Evolutionary conservation across 306 rosid species (phyloP), one percentile per base, ranked within the genome.

Genomic region (Oemleria cerasiformis): DNA sequence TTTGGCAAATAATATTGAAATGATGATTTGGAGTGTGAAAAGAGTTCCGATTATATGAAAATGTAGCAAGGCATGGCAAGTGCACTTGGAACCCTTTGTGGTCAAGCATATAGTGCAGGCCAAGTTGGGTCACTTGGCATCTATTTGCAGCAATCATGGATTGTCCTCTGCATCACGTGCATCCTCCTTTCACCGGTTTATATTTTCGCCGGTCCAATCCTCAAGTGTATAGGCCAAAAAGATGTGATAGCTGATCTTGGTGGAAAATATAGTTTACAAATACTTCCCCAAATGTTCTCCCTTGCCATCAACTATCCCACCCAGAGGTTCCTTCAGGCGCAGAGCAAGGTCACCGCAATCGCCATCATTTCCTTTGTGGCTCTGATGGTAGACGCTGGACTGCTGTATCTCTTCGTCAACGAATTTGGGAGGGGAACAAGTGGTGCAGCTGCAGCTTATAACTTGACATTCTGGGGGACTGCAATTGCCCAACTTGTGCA

Each of bases 351-450:
- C n/a, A 71, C 2, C 2, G 82, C 57, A 62, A 78, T 86, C 19
- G 84, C 94, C 0, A 82, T 88, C 90, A 86, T 86, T 50, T 88
- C 88, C 38, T 83, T 89, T 4, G 79, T 73, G 67, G 88, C 87
- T 41, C 47, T 89, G 0, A 4, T 85, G 13, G 0, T 78, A 39
- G 90, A 83, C 53, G 49, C 70, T n/a, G 88, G 84, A 7, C 7
- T 89, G 73, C 88, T 86, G 19, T 78, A 84, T 81, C 74, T 86
- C 68, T 79, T 85, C 6, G 48, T 86, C 17, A 77, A 60, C 51
- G 78, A 41, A 8, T 76, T 85, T n/a, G 74, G 48, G 16, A 81
- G 83, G 82, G 92, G 92, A 39, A 47, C 83, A 53, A 65, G 73
- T 4, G 92, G 92, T 64, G 88, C 85, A 15, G 95, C 95, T 2